phyloP scores from a whole-genome alignment of 805 yeast species.

The Ogataea dorogensis region DNA sequence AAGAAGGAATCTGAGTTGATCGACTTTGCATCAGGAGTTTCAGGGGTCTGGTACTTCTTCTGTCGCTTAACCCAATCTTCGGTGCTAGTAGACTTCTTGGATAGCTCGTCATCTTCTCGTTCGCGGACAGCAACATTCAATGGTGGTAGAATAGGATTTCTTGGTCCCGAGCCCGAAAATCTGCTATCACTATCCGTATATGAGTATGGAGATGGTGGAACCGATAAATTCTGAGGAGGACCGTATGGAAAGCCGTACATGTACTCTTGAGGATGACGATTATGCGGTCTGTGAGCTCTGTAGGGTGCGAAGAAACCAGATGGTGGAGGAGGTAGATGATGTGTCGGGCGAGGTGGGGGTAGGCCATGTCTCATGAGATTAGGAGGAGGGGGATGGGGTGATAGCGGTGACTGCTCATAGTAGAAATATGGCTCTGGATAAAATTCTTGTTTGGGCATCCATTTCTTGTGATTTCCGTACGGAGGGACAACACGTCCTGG shows the following conservation, averaged over 20 bases:
- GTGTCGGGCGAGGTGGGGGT: slow-evolving; percentile 6
- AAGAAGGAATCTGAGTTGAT: neutral
- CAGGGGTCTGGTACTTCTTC: slow-evolving; percentile 12
- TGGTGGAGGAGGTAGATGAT: slow-evolving; percentile 10
- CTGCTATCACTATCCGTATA: slow-evolving; percentile 7
- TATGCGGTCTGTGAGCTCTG: slow-evolving; percentile 9
- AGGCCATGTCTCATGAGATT: slow-evolving; percentile 4
- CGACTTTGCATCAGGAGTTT: neutral
- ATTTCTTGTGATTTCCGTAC: neutral
- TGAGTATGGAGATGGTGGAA: slow-evolving; percentile 5
- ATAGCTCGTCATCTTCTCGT: neutral
- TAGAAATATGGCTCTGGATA: slow-evolving; percentile 10
- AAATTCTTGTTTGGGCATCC: neutral
- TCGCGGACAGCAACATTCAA: slow-evolving; percentile 1
- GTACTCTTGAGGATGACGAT: slow-evolving; percentile 17
- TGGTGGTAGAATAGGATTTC: slow-evolving; percentile 14
- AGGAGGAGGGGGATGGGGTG: slow-evolving; percentile 8
- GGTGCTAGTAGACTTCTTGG: slow-evolving; percentile 15
- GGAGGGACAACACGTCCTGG: slow-evolving; percentile 2
- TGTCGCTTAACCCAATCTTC: slow-evolving; percentile 29
- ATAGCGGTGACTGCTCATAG: slow-evolving; percentile 9
- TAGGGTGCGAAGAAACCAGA: slow-evolving; percentile 1
- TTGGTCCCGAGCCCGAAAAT: neutral
- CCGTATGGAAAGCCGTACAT: slow-evolving; percentile 20
- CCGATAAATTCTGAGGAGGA: no score